Percentiles rank a stretch among this genome's conserved stretches.
Conservation (phyloP, 192 early-diverging fungal genomes). For the Lobosporangium transversale region DNA sequence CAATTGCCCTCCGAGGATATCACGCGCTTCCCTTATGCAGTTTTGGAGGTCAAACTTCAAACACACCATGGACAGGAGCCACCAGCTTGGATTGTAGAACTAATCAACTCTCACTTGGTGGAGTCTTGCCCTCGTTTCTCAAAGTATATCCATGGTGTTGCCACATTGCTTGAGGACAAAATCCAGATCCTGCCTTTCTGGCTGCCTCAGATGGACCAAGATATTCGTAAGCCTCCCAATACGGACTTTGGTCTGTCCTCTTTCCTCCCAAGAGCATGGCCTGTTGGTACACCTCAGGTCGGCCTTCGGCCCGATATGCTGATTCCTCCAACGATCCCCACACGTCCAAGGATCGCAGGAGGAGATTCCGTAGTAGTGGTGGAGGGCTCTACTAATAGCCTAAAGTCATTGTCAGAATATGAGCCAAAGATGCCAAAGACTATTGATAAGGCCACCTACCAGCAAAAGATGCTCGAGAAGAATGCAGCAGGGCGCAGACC, state of each 20-base stretch:
- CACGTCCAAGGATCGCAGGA: constrained; percentile 12
- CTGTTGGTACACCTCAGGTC: constrained; percentile 40
- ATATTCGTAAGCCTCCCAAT: constrained; percentile 50
- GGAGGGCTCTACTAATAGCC: neutral
- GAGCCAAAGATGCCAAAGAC: constrained; percentile 51
- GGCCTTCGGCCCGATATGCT: constrained; percentile 18
- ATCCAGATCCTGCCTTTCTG: constrained; percentile 72
- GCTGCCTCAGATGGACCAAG: constrained; percentile 56
- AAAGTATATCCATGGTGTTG: constrained; percentile 87
- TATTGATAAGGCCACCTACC: constrained; percentile 49
- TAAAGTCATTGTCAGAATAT: constrained; percentile 47
- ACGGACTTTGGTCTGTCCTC: constrained; percentile 40
- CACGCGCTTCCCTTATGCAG: constrained; percentile 92
- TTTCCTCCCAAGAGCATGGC: constrained; percentile 38
- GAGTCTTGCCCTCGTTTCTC: constrained; percentile 87
- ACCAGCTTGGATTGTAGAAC: constrained; percentile 82
- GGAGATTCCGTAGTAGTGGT: neutral
- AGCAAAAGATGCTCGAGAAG: constrained; percentile 46
- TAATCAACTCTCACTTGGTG: constrained; percentile 77
- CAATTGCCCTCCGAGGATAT: constrained; percentile 71
- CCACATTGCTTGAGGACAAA: constrained; percentile 70
- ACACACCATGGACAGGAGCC: constrained; percentile 74
- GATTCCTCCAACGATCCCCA: neutral
- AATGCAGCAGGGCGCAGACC: constrained; percentile 20
- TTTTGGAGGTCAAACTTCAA: constrained; percentile 90